phyloP scores from a whole-genome alignment of 768 basidiomycete species.

The Suillus ampliporus region DNA sequence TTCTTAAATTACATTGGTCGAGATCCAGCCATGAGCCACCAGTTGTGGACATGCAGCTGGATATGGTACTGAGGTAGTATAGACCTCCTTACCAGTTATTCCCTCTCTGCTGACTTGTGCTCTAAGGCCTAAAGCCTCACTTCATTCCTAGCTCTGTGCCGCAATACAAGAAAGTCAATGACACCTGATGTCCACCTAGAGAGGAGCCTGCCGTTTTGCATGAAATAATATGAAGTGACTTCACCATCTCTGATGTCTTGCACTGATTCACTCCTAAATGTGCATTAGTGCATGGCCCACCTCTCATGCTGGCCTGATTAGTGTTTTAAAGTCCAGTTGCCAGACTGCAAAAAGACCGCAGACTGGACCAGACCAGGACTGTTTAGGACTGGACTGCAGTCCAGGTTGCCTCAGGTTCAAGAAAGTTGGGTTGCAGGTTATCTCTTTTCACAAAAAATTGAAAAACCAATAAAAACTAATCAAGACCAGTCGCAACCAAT shows the following conservation, averaged over 20 bases:
- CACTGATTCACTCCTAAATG: neutral
- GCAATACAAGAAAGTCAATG: neutral
- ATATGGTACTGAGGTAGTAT: neutral
- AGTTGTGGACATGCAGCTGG: neutral
- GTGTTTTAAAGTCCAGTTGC: too few relatives aligned
- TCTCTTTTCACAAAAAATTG: too few relatives aligned
- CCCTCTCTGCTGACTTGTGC: neutral
- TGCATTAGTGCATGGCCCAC: neutral
- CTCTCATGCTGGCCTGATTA: too few relatives aligned
- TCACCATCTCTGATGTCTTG: neutral
- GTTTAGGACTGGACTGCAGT: too few relatives aligned
- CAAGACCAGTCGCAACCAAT: too few relatives aligned
- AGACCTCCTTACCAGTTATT: neutral
- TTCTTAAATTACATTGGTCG: neutral
- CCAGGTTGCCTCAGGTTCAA: too few relatives aligned
- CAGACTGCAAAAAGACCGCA: too few relatives aligned
- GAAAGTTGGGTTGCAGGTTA: too few relatives aligned
- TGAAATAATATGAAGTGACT: neutral
- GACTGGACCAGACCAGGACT: too few relatives aligned
- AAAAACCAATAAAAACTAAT: too few relatives aligned
- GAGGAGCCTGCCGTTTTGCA: neutral
- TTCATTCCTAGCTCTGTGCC: neutral
- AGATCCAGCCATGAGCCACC: neutral
- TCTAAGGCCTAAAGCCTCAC: too few relatives aligned
- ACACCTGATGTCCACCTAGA: neutral